These are phyloP conservation scores for Penicillium maclennaniae DNA, from an alignment of 495 filamentous ascomycete species.

Conservation along the genomic window DNA sequence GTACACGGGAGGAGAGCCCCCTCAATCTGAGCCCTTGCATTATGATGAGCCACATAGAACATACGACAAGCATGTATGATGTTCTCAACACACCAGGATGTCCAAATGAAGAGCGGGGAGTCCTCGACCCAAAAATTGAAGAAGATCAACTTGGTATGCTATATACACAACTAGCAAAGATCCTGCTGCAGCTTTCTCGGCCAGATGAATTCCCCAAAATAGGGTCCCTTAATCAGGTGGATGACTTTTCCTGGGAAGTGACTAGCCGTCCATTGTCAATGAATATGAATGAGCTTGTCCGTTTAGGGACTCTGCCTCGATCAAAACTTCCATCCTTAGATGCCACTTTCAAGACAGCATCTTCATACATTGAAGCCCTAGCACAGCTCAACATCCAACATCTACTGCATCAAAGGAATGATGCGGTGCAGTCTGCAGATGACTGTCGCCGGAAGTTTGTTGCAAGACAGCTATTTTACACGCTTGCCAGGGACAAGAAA, in stretches of 20 bases:
- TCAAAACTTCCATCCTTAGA: constrained; percentile 32
- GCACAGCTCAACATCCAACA: constrained; percentile 40
- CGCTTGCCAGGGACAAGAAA: constrained; percentile 27
- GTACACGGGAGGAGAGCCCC: constrained; percentile 24
- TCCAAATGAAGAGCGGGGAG: constrained; percentile 10
- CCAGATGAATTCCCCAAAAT: constrained; percentile 29
- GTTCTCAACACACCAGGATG: constrained; percentile 26
- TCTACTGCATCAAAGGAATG: constrained; percentile 38
- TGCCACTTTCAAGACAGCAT: constrained; percentile 36
- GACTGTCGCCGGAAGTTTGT: constrained; percentile 42
- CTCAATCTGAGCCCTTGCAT: constrained; percentile 39
- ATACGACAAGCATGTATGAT: constrained; percentile 26
- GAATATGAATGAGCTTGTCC: constrained; percentile 35
- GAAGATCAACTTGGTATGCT: constrained; percentile 25
- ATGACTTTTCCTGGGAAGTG: constrained; percentile 23
- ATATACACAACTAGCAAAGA: constrained; percentile 33
- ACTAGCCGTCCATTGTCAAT: constrained; percentile 24
- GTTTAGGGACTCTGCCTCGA: constrained; percentile 21
- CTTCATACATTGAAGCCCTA: constrained; percentile 31
- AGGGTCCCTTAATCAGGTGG: constrained; percentile 31
- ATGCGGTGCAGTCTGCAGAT: constrained; percentile 32
- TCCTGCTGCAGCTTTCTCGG: constrained; percentile 35
- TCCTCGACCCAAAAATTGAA: constrained; percentile 29
- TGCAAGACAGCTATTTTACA: constrained; percentile 37
- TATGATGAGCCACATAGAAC: constrained; percentile 38